Conservation (phyloP, 768 basidiomycete genomes). For the Pulveroboletus frians region DNA sequence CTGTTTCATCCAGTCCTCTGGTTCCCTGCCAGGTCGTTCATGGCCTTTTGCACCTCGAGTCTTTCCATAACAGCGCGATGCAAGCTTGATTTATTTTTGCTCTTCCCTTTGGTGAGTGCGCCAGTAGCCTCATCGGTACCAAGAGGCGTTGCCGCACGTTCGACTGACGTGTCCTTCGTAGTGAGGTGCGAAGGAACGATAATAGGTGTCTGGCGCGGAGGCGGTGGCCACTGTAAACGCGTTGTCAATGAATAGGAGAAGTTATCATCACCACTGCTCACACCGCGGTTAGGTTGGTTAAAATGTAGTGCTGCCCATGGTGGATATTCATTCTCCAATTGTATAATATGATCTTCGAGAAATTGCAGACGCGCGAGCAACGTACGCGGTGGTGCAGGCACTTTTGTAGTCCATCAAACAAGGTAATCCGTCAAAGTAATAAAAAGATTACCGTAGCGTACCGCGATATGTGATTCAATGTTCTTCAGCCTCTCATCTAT, state of each 20-base stretch:
- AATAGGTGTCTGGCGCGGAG: slow-evolving; percentile 70
- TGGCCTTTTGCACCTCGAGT: slow-evolving; percentile 69
- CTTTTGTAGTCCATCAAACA: slow-evolving; percentile 34
- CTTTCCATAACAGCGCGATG: slow-evolving; percentile 72
- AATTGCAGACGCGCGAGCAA: slow-evolving; percentile 61
- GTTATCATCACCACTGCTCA: slow-evolving; percentile 35
- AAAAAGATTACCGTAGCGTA: slow-evolving; percentile 58
- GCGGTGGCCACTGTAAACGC: slow-evolving; percentile 69
- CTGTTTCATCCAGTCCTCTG: slow-evolving; percentile 17
- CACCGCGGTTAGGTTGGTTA: slow-evolving; percentile 76
- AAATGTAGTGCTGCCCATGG: slow-evolving; percentile 89
- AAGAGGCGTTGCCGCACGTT: slow-evolving; percentile 7
- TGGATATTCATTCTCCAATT: slow-evolving; percentile 76
- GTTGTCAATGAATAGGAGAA: neutral
- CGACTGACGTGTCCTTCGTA: slow-evolving; percentile 22
- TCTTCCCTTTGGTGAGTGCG: slow-evolving; percentile 25
- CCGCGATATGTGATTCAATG: slow-evolving; percentile 65
- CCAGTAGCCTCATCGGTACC: slow-evolving; percentile 12
- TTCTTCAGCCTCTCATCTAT: slow-evolving; percentile 60
- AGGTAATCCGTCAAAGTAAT: neutral
- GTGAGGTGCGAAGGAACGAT: slow-evolving; percentile 70
- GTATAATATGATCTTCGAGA: slow-evolving; percentile 72
- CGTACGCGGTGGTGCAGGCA: slow-evolving; percentile 64
- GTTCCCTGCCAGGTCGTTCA: slow-evolving; percentile 41
- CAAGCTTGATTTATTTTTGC: slow-evolving; percentile 54